These are phyloP conservation scores for Lithospermum erythrorhizon DNA, from an alignment of 257 asterid species.

Conservation along the genomic window DNA sequence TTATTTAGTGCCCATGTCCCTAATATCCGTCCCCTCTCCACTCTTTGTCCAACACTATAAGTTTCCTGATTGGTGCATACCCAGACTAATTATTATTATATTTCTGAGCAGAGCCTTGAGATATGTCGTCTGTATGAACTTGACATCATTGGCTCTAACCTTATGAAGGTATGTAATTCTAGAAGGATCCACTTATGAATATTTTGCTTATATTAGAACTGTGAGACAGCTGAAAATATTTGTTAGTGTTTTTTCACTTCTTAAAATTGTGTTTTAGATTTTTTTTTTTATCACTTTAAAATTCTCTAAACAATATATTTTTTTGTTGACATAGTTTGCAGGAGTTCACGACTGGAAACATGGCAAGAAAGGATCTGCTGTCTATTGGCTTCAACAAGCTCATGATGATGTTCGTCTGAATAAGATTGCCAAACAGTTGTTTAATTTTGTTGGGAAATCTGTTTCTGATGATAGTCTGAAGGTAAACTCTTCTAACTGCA, in stretches of 20 bases:
- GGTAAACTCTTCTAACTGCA: conserved; percentile 27
- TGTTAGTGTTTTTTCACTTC: too few species aligned
- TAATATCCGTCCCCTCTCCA: neutral
- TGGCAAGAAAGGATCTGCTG: conserved; percentile 85
- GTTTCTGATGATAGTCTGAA: conserved; percentile 78
- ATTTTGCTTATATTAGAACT: neutral
- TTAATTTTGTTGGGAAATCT: conserved; percentile 86
- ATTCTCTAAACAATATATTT: conserved; percentile 5
- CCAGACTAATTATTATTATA: conserved; percentile 12
- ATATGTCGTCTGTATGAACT: conserved; percentile 85
- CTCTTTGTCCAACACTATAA: neutral
- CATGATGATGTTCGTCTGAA: conserved; percentile 71
- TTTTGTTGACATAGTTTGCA: conserved; percentile 43
- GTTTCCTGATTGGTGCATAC: neutral
- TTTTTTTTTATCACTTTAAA: neutral
- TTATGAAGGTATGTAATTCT: conserved; percentile 69
- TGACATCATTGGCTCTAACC: conserved; percentile 40
- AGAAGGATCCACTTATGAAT: conserved; percentile 1
- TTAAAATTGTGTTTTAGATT: neutral
- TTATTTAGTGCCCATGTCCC: neutral
- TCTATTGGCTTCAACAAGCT: conserved; percentile 97
- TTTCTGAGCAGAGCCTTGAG: conserved; percentile 63
- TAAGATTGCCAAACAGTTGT: conserved; percentile 72
- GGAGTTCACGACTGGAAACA: conserved; percentile 94
- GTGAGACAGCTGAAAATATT: too few species aligned